A percentile compares a stretch with the other conserved stretches of the same genome.
Evolutionary conservation across 345 rosid species (phyloP).

Genomic region (Citrus reticulata): DNA sequence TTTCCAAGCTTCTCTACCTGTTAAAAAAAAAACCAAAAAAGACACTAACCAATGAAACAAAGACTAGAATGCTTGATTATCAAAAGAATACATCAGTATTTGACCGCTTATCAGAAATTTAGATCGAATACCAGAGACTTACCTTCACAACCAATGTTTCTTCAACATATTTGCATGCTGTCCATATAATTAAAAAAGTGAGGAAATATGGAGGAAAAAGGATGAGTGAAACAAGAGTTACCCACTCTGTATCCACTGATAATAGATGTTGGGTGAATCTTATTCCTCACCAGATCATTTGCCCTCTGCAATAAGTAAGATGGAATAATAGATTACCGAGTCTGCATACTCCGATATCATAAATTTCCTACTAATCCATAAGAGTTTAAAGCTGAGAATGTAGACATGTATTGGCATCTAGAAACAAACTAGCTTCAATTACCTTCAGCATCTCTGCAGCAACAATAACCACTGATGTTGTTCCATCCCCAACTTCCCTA

Average conservation of each 20-base stretch:
- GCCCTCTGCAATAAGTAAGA: slow-evolving; percentile 59
- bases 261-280: slow-evolving; percentile 95
- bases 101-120: not conserved
- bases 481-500: slow-evolving; percentile 96
- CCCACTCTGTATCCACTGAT: slow-evolving; percentile 92
- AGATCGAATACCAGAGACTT: slow-evolving; percentile 14
- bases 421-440: slow-evolving; percentile 2
- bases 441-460: slow-evolving; percentile 92
- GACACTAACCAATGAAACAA: not conserved
- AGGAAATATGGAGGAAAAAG: not conserved
- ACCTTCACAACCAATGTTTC: slow-evolving; percentile 89
- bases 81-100: not conserved
- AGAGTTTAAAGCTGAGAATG: not conserved
- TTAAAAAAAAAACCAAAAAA: not conserved
- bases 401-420: not conserved
- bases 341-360: not conserved
- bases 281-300: slow-evolving; percentile 93
- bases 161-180: slow-evolving; percentile 92
- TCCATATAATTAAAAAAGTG: not conserved
- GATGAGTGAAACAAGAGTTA: not conserved
- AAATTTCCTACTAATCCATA: not conserved
- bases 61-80: not conserved
- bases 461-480: slow-evolving; percentile 90
- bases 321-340: slow-evolving; percentile 7
- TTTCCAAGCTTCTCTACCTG: slow-evolving; percentile 97